phyloP scores from a whole-genome alignment of 1,284 basidiomycete genomes.

The Tranzscheliella williamsii region DNA sequence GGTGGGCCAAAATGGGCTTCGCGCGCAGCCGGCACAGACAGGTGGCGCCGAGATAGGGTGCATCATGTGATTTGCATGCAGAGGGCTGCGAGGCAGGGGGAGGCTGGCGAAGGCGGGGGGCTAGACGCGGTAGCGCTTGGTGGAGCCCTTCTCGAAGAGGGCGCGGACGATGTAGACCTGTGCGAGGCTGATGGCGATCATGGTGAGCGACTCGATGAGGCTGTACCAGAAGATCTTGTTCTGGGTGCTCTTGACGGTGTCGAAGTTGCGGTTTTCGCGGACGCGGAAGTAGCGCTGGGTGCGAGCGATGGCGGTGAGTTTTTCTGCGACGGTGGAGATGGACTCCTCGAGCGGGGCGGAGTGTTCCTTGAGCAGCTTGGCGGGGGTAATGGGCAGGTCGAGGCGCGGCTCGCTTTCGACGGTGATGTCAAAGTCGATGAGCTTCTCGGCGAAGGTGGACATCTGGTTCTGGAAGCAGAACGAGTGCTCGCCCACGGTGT shows the following conservation, averaged over 20 bases:
- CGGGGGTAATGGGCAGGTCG: constrained; percentile 49
- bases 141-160: constrained; percentile 53
- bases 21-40: too few species aligned
- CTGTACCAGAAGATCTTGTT: constrained; percentile 55
- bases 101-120: too few species aligned
- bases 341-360: constrained; percentile 55
- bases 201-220: constrained; percentile 47
- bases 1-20: too few species aligned
- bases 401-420: constrained; percentile 58
- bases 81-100: too few species aligned
- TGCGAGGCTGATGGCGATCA: constrained; percentile 50
- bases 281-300: constrained; percentile 59
- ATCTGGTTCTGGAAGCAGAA: constrained; percentile 96
- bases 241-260: constrained; percentile 52
- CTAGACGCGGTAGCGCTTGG: constrained; percentile 55
- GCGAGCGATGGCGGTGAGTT: constrained; percentile 43
- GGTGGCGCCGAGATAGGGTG: too few species aligned
- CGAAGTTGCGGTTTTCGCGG: constrained; percentile 56
- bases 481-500: constrained; percentile 88
- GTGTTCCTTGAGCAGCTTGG: constrained; percentile 49
- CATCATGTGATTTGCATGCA: too few species aligned
- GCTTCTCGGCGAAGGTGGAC: constrained; percentile 49
- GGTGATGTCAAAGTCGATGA: constrained; percentile 61
- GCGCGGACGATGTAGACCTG: constrained; percentile 55
- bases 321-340: constrained; percentile 40